Evolutionary conservation across 805 yeast species (phyloP).

Genomic region (Barnettozyma vustinii): DNA sequence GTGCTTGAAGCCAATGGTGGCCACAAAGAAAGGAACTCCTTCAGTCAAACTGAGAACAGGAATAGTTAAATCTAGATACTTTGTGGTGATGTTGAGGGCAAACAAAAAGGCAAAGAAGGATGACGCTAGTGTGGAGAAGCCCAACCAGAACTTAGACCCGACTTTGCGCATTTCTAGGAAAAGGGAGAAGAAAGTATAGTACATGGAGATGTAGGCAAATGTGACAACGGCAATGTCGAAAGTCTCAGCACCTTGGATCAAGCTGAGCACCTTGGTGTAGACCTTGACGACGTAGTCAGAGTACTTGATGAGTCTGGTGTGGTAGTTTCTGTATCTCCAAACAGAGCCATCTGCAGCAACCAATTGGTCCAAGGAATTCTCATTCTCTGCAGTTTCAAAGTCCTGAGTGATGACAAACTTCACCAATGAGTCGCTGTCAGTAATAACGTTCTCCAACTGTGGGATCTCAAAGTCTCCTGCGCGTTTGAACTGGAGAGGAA

Average conservation of each 20-base stretch:
- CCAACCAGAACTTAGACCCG: constrained; percentile 88
- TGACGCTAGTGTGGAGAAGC: constrained; percentile 68
- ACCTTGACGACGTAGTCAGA: constrained; percentile 44
- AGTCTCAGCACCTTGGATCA: constrained; percentile 69
- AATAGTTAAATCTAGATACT: constrained; percentile 51
- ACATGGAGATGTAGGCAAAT: constrained; percentile 81
- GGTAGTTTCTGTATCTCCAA: constrained; percentile 56
- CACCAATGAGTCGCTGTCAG: constrained; percentile 38
- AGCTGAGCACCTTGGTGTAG: constrained; percentile 34
- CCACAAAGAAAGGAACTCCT: constrained; percentile 90
- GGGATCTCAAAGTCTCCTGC: constrained; percentile 38
- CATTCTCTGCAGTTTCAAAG: constrained; percentile 9
- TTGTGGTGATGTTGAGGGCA: constrained; percentile 62
- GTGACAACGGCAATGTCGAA: constrained; percentile 79
- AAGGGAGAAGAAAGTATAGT: constrained; percentile 70
- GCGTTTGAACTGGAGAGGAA: constrained; percentile 54
- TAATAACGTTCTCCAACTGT: constrained; percentile 33
- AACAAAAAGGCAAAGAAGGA: constrained; percentile 80
- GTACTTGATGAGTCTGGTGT: constrained; percentile 50
- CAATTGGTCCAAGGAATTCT: constrained; percentile 11
- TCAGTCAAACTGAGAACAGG: constrained; percentile 75
- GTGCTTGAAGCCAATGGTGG: constrained; percentile 87
- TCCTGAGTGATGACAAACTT: constrained; percentile 33
- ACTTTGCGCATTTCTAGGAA: constrained; percentile 68
- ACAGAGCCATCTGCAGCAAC: constrained; percentile 38